A percentile compares a stretch with the other conserved stretches of the same genome.
Evolutionary conservation across 768 basidiomycete species (phyloP).

Genomic region (Exidia glandulosa): DNA sequence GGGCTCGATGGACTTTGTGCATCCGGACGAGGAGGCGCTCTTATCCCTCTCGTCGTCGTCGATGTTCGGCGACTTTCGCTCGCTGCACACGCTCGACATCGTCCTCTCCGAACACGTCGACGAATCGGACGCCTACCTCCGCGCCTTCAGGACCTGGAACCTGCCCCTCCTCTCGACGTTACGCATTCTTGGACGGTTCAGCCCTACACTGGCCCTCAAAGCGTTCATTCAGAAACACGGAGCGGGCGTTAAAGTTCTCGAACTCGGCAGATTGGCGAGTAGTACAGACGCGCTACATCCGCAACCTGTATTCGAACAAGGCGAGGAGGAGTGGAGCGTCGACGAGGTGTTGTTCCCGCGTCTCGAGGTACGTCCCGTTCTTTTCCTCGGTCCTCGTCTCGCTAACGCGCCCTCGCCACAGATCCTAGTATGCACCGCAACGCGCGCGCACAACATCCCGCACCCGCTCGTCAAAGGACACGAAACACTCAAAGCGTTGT

Average conservation of each 20-base stretch:
- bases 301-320: too few relatives aligned
- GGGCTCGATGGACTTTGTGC: neutral
- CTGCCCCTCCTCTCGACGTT: neutral
- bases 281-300: too few relatives aligned
- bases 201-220: neutral
- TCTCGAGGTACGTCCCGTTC: too few relatives aligned
- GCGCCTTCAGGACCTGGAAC: neutral
- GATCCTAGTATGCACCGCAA: too few relatives aligned
- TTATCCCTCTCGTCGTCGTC: too few relatives aligned
- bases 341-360: too few relatives aligned
- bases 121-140: neutral
- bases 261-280: neutral
- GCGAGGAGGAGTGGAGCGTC: too few relatives aligned
- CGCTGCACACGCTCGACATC: neutral
- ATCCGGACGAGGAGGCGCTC: neutral
- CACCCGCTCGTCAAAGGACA: neutral
- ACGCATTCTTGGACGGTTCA: neutral
- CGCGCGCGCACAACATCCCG: too few relatives aligned
- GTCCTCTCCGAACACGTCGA: neutral
- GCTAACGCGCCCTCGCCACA: neutral
- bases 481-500: neutral
- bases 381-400: too few relatives aligned
- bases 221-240: neutral
- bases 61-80: neutral
- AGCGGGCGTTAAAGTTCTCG: neutral